Base-by-base conservation (phyloP, 306 rosid species). In the Quercus mongolica region DNA sequence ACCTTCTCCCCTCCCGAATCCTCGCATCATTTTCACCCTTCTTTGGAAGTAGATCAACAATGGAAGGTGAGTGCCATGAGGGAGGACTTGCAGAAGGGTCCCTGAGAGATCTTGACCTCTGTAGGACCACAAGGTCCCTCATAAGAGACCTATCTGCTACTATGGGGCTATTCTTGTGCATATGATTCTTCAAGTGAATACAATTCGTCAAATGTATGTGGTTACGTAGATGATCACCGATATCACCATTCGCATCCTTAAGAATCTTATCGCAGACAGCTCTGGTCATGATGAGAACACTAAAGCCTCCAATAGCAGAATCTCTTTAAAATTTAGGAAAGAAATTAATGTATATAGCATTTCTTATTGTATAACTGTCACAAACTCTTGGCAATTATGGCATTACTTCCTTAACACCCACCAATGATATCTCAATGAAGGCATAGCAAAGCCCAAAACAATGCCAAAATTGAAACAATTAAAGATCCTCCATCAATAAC, bases 71-170 rank as follows among this genome's bases (percentile, higher is more conserved):
- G 61, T 91, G 93, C 96, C 97, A 93, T 19, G 96, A 96, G 31
- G 96, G 88, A 79, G 99, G 99, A 78, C 99, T 96, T 0, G 99
- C 99, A 46, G 99, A 96, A 58, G 99, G 99, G 81, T 96, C 99
- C 78, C 98, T 76, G 71, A 96, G 93, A 64, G 98, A 96, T 12
- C 98, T 88, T 0, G 99, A 91, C 76, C 98, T 88, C 83, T 93
- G 98, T 56, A 96, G 89, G 88, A 89, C 98, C 71, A 90, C 90
- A 54, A 96, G 93, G 85, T 96, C 97, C 81, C 99, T 90, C 93
- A 89, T 89, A 59, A 96, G 94, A 6, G 94, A 91, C 88, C 99
- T 89, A 79, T 96, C 93, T 30, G 98, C 81, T 76, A 96, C 25
- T 59, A 93, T 90, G 67, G 99, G 98, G 81, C 99, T 96, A 78